phyloP scores from a whole-genome alignment of 345 rosid species.

The Reutealis trisperma region DNA sequence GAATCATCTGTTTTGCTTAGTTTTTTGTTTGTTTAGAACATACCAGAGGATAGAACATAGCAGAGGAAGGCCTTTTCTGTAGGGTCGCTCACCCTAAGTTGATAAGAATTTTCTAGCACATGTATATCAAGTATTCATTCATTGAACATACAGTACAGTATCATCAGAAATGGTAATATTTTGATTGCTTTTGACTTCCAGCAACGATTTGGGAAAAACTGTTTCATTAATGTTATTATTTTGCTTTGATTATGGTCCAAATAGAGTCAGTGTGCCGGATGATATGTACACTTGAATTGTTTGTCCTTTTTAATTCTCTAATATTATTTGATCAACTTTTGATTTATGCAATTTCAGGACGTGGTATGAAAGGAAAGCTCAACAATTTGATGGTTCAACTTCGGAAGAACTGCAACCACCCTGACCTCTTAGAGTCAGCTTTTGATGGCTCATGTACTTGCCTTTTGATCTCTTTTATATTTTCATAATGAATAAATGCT shows the following conservation, averaged over 20 bases:
- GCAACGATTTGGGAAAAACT: background rate
- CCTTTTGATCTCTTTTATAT: constrained; percentile 2
- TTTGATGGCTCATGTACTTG: constrained; percentile 68
- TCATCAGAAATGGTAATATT: background rate
- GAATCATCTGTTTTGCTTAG: background rate
- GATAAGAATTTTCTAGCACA: background rate
- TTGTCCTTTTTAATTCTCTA: background rate
- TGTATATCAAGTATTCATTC: background rate
- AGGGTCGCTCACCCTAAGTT: background rate
- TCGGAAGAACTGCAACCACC: constrained; percentile 97
- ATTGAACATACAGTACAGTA: too few species aligned
- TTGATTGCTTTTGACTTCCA: background rate
- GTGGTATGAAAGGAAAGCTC: constrained; percentile 66
- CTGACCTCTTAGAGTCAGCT: constrained; percentile 77
- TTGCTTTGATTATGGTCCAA: background rate
- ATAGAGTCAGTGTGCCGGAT: background rate
- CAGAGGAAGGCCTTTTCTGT: background rate
- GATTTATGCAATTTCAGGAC: constrained; percentile 42
- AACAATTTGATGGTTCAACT: constrained; percentile 80
- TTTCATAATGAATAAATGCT: background rate
- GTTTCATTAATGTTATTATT: background rate
- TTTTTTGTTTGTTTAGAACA: background rate
- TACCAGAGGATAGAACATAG: background rate
- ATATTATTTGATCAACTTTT: background rate
- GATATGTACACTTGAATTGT: background rate